These are phyloP conservation scores for Rhizopogon roseolus DNA, from an alignment of 768 basidiomycete species.

Conservation along the genomic window DNA sequence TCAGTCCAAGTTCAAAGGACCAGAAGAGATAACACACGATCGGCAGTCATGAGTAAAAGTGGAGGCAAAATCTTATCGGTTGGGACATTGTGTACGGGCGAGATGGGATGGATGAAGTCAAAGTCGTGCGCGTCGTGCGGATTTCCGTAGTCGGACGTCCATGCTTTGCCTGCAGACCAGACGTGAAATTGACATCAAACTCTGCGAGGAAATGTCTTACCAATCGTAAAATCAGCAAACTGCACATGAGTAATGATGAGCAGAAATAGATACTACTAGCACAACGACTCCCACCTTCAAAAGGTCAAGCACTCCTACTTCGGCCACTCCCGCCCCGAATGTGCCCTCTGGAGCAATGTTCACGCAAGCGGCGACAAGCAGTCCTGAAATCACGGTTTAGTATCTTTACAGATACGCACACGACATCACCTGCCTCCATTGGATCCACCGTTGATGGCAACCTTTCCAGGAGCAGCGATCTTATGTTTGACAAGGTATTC, in stretches of 20 bases:
- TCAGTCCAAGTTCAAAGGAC: not conserved
- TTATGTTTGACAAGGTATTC: constrained; percentile 71
- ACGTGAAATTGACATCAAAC: constrained; percentile 4
- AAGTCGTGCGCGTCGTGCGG: constrained; percentile 74
- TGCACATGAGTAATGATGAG: constrained; percentile 16
- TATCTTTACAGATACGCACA: not conserved
- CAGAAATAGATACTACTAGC: not conserved
- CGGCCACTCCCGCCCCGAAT: constrained; percentile 74
- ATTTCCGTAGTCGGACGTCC: constrained; percentile 78
- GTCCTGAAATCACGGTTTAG: constrained; percentile 35
- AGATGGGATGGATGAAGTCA: constrained; percentile 78
- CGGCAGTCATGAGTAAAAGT: constrained; percentile 73
- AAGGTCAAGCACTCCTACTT: constrained; percentile 79
- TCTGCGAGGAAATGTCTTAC: constrained; percentile 24
- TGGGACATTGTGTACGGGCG: constrained; percentile 78
- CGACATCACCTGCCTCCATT: constrained; percentile 58
- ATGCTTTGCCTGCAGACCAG: constrained; percentile 51
- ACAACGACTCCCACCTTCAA: constrained; percentile 49
- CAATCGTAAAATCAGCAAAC: constrained; percentile 77
- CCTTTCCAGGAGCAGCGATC: constrained; percentile 62
- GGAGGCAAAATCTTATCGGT: constrained; percentile 59
- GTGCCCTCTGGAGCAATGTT: constrained; percentile 73
- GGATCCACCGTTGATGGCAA: constrained; percentile 74
- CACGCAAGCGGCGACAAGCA: constrained; percentile 81
- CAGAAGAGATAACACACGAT: constrained; percentile 46